A percentile compares a stretch with the other conserved stretches of the same genome.
Evolutionary conservation across 2,329 filamentous ascomycete species (phyloP).

Genomic region (Calonectria hongkongensis): DNA sequence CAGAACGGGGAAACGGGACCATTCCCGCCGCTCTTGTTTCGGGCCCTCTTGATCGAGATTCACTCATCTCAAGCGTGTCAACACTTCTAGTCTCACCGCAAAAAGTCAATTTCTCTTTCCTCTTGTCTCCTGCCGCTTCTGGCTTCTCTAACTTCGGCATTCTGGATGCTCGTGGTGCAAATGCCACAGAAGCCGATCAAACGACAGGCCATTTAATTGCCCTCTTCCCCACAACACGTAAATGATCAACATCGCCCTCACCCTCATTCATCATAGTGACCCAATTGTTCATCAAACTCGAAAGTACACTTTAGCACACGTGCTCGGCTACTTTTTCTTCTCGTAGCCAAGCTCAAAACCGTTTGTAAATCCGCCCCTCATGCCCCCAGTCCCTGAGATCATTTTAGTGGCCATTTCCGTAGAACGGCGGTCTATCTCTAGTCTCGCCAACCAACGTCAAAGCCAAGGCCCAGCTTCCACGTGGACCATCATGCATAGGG

Average conservation of each 20-base stretch:
- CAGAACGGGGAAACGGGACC: conserved; percentile 13
- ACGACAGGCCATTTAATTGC: conserved; percentile 7
- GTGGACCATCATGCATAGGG: conserved; percentile 2
- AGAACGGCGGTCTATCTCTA: not conserved
- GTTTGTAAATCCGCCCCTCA: conserved; percentile 4
- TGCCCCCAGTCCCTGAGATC: not conserved
- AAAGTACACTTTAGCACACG: not conserved
- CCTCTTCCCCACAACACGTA: not conserved
- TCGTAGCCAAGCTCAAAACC: not conserved
- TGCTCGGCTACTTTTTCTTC: not conserved
- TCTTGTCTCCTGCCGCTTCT: not conserved
- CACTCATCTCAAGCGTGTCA: not conserved
- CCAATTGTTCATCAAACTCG: conserved; percentile 10
- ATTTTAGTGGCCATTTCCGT: not conserved
- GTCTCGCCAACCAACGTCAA: not conserved
- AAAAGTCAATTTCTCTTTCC: not conserved
- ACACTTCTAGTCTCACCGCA: not conserved
- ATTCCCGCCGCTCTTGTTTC: not conserved
- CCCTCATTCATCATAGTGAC: conserved; percentile 5
- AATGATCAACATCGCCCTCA: conserved; percentile 14
- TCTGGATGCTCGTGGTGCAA: not conserved
- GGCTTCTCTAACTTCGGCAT: not conserved
- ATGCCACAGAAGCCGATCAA: not conserved
- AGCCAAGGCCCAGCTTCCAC: conserved; percentile 2
- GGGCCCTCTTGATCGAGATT: not conserved